Base-by-base conservation (phyloP, 257 asterid species). In the Gardenia jasminoides region DNA sequence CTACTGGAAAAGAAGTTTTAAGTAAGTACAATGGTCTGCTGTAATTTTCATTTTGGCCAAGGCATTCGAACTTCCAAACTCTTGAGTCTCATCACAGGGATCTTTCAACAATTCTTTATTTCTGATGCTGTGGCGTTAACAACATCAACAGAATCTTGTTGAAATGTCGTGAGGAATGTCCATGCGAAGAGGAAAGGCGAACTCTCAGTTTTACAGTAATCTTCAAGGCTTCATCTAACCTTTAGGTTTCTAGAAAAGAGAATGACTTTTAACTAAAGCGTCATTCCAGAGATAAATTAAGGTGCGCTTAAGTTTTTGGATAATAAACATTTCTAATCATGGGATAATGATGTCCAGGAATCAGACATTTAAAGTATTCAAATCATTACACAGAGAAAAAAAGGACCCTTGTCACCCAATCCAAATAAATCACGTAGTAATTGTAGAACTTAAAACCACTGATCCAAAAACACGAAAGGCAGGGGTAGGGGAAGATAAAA, bases 281-380 rank as follows among this genome's bases (percentile, higher is more conserved):
- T 74, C 3, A 43, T 17, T 10, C n/a, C 31, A 67, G 36, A 19
- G 26, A 72, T 48, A 36, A 48, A 67, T 61, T 61, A 44, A 46
- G 67, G 67, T 64, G 6, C 28, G 52, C 20, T 65, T 31, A 56
- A 19, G 39, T 50, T 47, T 36, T 22, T 72, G 52, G 7, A 20
- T 20, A 50, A 30, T 8, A 62, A 24, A 48, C 44, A n/a, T n/a
- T 24, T 17, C 62, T 20, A 36, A 77, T 67, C 68, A 66, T 64
- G 22, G 28, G 58, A 52, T 33, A 26, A 77, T 77, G 75, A 77
- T 77, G 74, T 50, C 22, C 24, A 36, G 69, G 68, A 67, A 77
- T 77, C 80, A 36, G 68, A 36, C 5, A n/a, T 39, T 22, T 7
- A 0, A 75, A 43, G 59, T n/a, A 20, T n/a, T 62, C 70, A n/a